Evolutionary conservation across 371 early-diverging fungal genomes (phyloP).

Genomic region (Funneliformis caledonium): DNA sequence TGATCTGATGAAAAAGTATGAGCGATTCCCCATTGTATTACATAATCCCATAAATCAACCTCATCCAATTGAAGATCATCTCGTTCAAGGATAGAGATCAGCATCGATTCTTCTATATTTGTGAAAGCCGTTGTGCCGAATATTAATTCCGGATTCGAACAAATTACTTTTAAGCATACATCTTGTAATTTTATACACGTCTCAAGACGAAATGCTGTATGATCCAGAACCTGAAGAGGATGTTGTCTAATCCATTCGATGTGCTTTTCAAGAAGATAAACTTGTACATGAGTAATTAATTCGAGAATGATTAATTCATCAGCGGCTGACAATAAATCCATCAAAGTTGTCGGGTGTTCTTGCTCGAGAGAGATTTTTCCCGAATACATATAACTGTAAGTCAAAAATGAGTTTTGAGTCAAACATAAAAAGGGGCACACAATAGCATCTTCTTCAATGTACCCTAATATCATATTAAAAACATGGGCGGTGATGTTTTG

Average conservation of each 20-base stretch:
- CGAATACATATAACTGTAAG: constrained; percentile 27
- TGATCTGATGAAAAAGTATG: neutral
- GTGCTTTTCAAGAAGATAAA: neutral
- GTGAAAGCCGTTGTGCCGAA: neutral
- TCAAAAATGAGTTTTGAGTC: neutral
- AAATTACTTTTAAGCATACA: constrained; percentile 9
- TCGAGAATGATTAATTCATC: constrained; percentile 22
- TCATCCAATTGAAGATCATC: constrained; percentile 32
- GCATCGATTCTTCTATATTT: neutral
- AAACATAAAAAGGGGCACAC: neutral
- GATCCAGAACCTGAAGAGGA: neutral
- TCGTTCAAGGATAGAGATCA: constrained; percentile 14
- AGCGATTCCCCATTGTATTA: constrained; percentile 32
- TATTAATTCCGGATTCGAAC: neutral
- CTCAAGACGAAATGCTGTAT: neutral
- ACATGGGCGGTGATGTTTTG: neutral
- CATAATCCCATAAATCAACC: constrained; percentile 3
- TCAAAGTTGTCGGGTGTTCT: neutral
- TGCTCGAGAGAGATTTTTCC: constrained; percentile 18
- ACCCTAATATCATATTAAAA: constrained; percentile 2
- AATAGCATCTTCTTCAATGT: neutral
- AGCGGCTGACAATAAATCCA: constrained; percentile 23
- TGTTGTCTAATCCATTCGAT: constrained; percentile 7
- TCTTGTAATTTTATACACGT: neutral
- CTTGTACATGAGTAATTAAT: neutral